A percentile compares a stretch with the other conserved stretches of the same genome.
Conservation (phyloP, 116 monocot genomes). For the Phalaenopsis hybrid region DNA sequence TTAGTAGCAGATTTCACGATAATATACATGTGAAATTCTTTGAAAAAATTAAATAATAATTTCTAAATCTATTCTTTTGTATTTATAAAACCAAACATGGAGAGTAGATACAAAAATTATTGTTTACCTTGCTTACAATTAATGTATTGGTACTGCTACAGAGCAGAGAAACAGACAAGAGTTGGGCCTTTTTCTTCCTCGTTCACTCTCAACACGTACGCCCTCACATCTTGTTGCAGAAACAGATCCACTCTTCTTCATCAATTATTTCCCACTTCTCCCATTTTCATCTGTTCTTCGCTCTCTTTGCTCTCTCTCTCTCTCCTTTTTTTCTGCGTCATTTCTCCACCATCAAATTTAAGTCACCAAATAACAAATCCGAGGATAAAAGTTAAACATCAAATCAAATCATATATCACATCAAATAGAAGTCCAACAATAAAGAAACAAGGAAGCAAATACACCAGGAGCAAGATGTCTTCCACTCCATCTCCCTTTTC, state of each 20-base stretch:
- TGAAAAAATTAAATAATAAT: no score
- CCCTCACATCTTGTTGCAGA: no score
- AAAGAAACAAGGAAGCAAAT: background rate
- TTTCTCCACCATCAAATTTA: background rate
- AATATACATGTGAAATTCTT: no score
- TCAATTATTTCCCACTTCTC: background rate
- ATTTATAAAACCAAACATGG: no score
- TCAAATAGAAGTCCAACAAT: background rate
- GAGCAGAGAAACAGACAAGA: no score
- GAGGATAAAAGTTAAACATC: slow-evolving; percentile 26
- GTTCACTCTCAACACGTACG: background rate
- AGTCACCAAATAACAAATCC: slow-evolving; percentile 48
- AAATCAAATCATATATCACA: slow-evolving; percentile 31
- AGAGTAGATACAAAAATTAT: no score
- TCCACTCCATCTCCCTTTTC: slow-evolving; percentile 46
- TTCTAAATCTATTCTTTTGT: no score
- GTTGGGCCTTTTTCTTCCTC: background rate
- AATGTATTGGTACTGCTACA: no score
- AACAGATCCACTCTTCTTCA: background rate
- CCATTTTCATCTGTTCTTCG: background rate
- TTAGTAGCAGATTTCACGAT: no score
- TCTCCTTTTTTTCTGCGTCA: background rate
- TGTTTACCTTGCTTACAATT: no score
- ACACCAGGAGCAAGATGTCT: slow-evolving; percentile 27
- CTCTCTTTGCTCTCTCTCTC: background rate